Percentiles rank a stretch among this genome's conserved stretches.
Conservation (phyloP, 768 basidiomycete species). For the Tylopilus balloui region DNA sequence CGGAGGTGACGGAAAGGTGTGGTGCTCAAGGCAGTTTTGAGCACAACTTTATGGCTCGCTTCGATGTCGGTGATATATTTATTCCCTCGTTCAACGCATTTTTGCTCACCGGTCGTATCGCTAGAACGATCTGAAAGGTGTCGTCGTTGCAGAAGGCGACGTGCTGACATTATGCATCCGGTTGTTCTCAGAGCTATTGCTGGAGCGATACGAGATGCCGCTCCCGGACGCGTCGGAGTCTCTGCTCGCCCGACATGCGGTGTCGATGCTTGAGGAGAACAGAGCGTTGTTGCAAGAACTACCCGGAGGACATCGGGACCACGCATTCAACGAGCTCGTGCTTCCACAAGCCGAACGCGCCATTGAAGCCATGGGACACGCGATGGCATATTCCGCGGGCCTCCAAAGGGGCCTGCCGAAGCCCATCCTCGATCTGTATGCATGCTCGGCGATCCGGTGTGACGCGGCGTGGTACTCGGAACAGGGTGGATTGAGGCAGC, state of each 20-base stretch:
- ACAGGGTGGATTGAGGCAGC: conserved; percentile 19
- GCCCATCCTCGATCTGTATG: conserved; percentile 53
- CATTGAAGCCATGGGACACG: conserved; percentile 61
- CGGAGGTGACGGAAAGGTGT: conserved; percentile 57
- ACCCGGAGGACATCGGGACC: conserved; percentile 17
- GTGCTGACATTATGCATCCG: conserved; percentile 51
- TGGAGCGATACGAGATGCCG: conserved; percentile 50
- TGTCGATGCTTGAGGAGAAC: conserved; percentile 45
- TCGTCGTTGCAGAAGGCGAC: conserved; percentile 55
- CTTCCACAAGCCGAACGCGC: conserved; percentile 52
- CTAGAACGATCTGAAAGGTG: conserved; percentile 45
- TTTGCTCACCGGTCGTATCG: conserved; percentile 11
- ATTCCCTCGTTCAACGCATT: too few species aligned
- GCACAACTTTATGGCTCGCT: conserved; percentile 54
- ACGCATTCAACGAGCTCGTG: conserved; percentile 46
- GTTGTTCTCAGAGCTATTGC: conserved; percentile 55
- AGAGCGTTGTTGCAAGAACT: conserved; percentile 34
- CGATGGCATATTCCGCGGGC: conserved; percentile 55
- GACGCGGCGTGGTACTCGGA: conserved; percentile 5
- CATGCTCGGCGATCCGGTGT: conserved; percentile 33
- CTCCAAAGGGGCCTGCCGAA: conserved; percentile 40
- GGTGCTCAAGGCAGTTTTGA: conserved; percentile 66
- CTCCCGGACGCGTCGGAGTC: conserved; percentile 41
- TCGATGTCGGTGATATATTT: conserved; percentile 39
- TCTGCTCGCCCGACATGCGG: conserved; percentile 49